Evolutionary conservation across 352 stramenopile genomes (phyloP).

Genomic region (Phytophthora chlamydospora): DNA sequence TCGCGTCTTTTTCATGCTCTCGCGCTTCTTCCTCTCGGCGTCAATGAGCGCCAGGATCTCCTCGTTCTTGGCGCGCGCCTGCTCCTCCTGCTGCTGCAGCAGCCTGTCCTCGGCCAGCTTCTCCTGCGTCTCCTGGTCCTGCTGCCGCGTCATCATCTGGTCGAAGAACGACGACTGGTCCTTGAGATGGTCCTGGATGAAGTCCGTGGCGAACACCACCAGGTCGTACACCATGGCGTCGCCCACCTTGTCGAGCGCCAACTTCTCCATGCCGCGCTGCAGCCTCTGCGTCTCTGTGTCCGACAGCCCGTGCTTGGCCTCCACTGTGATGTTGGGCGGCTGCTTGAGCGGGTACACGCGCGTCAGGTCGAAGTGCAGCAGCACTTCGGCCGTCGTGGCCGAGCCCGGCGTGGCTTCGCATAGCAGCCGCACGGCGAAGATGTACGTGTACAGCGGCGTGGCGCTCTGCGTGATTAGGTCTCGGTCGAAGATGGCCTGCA

Average conservation of each 20-base stretch:
- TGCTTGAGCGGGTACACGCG: constrained; percentile 71
- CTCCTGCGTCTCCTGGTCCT: constrained; percentile 64
- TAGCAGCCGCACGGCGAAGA: constrained; percentile 80
- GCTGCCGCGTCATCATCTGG: constrained; percentile 86
- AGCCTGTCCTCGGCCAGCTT: constrained; percentile 66
- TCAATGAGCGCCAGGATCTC: constrained; percentile 85
- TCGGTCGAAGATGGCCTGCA: constrained; percentile 83
- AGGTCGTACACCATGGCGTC: constrained; percentile 86
- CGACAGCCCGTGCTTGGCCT: constrained; percentile 73
- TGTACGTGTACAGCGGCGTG: constrained; percentile 82
- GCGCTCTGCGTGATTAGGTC: constrained; percentile 74
- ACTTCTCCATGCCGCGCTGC: constrained; percentile 54
- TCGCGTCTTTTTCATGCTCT: constrained; percentile 65
- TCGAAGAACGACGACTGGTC: constrained; percentile 89
- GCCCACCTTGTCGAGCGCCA: constrained; percentile 72
- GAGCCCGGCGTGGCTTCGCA: constrained; percentile 55
- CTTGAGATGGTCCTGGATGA: constrained; percentile 81
- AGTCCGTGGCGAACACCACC: constrained; percentile 82
- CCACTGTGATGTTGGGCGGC: constrained; percentile 70
- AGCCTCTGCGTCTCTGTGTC: constrained; percentile 68
- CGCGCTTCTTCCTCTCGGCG: constrained; percentile 69
- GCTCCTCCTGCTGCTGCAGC: constrained; percentile 61
- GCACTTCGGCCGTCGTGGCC: constrained; percentile 58
- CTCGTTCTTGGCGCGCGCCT: constrained; percentile 69
- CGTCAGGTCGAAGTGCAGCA: constrained; percentile 78